Evolutionary conservation across 2,329 filamentous ascomycete species (phyloP).

Genomic region (Arthrobotrys iridis): DNA sequence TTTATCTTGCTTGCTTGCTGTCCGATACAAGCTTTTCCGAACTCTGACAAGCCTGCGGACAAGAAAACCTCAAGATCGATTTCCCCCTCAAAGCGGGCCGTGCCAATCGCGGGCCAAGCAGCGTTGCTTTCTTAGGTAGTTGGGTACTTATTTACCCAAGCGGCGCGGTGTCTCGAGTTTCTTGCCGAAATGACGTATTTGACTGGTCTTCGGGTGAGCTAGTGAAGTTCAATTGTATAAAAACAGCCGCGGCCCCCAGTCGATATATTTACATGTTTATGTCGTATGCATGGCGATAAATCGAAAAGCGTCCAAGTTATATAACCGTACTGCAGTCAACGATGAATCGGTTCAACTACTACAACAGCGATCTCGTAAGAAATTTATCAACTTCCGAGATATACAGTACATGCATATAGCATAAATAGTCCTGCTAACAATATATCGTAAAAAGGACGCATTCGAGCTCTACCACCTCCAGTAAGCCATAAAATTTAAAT

Average conservation of each 20-base stretch:
- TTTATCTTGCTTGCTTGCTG: no score
- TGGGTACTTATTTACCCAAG: no score
- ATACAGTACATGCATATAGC: not conserved
- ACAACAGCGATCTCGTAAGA: slow-evolving; percentile 51
- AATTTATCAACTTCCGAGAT: not conserved
- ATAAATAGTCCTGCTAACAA: no score
- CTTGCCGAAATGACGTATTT: slow-evolving; percentile 23
- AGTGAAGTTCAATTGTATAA: slow-evolving; percentile 11
- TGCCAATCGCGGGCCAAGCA: no score
- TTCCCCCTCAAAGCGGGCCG: no score
- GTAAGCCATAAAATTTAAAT: not conserved
- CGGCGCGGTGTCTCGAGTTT: no score
- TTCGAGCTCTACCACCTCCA: slow-evolving; percentile 51
- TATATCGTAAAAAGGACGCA: slow-evolving; percentile 25
- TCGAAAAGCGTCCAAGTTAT: no score
- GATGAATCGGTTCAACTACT: slow-evolving; percentile 49
- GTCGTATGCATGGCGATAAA: no score
- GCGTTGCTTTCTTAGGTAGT: no score
- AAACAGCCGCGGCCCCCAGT: no score
- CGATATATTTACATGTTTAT: no score
- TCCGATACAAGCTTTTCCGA: slow-evolving; percentile 8
- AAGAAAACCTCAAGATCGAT: not conserved
- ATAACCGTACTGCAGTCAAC: no score
- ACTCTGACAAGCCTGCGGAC: not conserved
- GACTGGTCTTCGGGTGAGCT: not conserved